These are phyloP conservation scores for Spirogloea muscicola DNA, from an alignment of 139 green algal species.

Conservation along the genomic window DNA sequence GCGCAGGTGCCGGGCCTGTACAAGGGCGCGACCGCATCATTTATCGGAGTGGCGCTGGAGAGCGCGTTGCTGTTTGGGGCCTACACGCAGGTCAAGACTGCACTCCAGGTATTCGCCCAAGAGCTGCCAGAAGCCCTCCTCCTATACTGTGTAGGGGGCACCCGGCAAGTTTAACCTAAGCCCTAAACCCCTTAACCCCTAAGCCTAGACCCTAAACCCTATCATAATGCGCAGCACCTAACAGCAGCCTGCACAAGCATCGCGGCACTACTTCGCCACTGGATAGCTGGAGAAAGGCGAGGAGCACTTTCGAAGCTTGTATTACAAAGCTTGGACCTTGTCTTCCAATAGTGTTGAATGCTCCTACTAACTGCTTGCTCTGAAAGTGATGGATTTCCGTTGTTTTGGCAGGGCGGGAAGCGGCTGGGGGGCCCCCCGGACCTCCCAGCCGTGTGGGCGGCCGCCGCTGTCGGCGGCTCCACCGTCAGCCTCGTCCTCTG, in stretches of 20 bases:
- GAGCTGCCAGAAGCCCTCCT: too few species aligned
- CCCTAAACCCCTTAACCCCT: not conserved
- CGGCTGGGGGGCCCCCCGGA: not conserved
- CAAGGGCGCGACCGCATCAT: conserved; percentile 43
- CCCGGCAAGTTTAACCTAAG: not conserved
- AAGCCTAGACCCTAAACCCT: not conserved
- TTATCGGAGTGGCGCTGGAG: conserved; percentile 37
- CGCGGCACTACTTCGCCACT: not conserved
- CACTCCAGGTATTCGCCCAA: conserved; percentile 27
- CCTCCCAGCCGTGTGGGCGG: conserved; percentile 11
- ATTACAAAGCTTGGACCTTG: not conserved
- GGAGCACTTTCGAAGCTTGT: not conserved
- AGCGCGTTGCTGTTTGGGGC: conserved; percentile 39
- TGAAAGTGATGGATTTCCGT: too few species aligned
- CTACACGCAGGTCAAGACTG: conserved; percentile 42
- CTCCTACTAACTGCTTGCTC: not conserved
- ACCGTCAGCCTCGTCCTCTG: conserved; percentile 23
- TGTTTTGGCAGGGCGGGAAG: conserved; percentile 17
- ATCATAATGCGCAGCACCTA: not conserved
- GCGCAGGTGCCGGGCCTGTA: conserved; percentile 43
- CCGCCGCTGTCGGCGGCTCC: conserved; percentile 13
- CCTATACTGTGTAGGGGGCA: too few species aligned
- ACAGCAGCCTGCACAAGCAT: not conserved
- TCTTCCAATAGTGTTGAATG: not conserved
- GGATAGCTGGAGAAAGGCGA: too few species aligned